These are phyloP conservation scores for Cryptococcus wingfieldii DNA, from an alignment of 1,284 basidiomycete genomes.

Conservation along the genomic window DNA sequence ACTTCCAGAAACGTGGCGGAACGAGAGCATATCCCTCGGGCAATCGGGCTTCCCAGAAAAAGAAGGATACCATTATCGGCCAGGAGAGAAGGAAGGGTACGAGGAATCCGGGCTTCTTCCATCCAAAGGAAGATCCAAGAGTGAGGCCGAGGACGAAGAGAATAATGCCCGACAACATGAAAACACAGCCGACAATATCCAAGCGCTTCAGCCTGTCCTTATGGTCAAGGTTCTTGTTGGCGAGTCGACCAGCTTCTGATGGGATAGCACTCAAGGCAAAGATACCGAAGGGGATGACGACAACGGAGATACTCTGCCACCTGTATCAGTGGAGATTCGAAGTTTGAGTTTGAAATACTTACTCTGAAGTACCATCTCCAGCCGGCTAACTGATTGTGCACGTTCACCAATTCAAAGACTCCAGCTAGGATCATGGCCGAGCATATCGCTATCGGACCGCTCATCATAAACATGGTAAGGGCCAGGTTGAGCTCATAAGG, in stretches of 20 bases:
- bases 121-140: slow-evolving; percentile 40
- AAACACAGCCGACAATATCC: slow-evolving; percentile 33
- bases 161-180: slow-evolving; percentile 35
- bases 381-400: slow-evolving; percentile 37
- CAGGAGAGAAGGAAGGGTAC: slow-evolving; percentile 42
- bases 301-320: slow-evolving; percentile 15
- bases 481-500: slow-evolving; percentile 31
- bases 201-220: slow-evolving; percentile 34
- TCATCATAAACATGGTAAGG: slow-evolving; percentile 40
- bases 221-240: slow-evolving; percentile 2
- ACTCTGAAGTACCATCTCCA: slow-evolving; percentile 49
- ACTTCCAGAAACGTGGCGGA: slow-evolving; percentile 31
- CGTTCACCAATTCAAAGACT: slow-evolving; percentile 43
- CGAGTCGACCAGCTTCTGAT: slow-evolving; percentile 21
- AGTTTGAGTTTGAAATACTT: background rate
- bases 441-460: slow-evolving; percentile 42
- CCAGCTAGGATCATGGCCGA: slow-evolving; percentile 39
- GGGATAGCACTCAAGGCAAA: slow-evolving; percentile 23
- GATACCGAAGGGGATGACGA: slow-evolving; percentile 25
- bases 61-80: slow-evolving; percentile 35
- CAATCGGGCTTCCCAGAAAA: slow-evolving; percentile 35
- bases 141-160: slow-evolving; percentile 45
- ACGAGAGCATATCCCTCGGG: slow-evolving; percentile 29
- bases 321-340: slow-evolving; percentile 1
- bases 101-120: slow-evolving; percentile 40